Conservation (phyloP, 495 filamentous ascomycete species). For the Penicillium diatomitis region DNA sequence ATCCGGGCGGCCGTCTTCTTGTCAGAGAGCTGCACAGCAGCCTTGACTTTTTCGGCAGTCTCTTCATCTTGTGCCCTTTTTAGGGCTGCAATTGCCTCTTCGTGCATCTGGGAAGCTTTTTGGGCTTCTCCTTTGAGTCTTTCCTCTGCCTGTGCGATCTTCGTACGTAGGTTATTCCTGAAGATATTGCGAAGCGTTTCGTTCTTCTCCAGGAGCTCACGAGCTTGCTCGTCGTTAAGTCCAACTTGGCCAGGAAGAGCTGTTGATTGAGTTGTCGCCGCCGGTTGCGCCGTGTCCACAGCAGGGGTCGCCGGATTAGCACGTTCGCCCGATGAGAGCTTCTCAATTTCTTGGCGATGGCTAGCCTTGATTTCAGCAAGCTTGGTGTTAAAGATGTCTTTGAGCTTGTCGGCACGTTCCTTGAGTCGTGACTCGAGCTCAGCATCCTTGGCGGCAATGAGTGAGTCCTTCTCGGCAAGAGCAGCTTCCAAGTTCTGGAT, state of each 20-base stretch:
- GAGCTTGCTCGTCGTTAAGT: conserved; percentile 51
- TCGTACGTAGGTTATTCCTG: conserved; percentile 53
- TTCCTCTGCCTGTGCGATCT: conserved; percentile 48
- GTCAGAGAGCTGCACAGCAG: conserved; percentile 34
- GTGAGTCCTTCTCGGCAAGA: conserved; percentile 37
- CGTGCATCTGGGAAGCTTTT: conserved; percentile 1
- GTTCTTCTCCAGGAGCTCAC: conserved; percentile 56
- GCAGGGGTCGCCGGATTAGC: conserved; percentile 23
- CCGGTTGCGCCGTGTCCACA: conserved; percentile 17
- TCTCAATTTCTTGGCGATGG: conserved; percentile 51
- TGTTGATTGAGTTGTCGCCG: conserved; percentile 29
- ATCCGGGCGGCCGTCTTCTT: conserved; percentile 63
- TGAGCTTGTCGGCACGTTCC: conserved; percentile 62
- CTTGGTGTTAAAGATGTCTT: conserved; percentile 58
- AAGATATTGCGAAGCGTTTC: conserved; percentile 56
- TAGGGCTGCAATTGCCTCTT: conserved; percentile 29
- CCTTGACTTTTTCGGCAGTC: conserved; percentile 34
- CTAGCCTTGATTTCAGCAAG: conserved; percentile 50
- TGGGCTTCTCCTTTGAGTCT: conserved; percentile 43
- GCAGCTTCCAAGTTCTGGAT: conserved; percentile 40
- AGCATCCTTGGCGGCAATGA: conserved; percentile 27
- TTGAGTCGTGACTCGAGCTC: conserved; percentile 51
- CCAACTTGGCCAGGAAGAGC: conserved; percentile 21
- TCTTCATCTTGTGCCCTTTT: conserved; percentile 44
- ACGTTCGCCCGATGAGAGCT: conserved; percentile 54